phyloP scores from a whole-genome alignment of 345 rosid genomes.

The Turritis glabra region DNA sequence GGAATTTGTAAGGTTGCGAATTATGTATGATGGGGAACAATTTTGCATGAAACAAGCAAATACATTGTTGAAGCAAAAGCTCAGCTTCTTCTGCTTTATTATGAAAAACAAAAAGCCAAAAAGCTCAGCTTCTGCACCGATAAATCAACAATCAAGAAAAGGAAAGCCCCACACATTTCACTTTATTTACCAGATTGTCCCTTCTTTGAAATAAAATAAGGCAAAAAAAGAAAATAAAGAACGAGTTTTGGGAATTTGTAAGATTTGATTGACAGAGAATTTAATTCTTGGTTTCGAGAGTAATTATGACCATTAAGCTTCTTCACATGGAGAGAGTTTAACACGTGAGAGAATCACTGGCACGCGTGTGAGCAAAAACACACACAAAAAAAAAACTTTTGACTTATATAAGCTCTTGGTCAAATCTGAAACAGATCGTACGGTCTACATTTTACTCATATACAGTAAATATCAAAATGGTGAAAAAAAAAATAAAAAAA shows the following conservation, averaged over 20 bases:
- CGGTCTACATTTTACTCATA: no score
- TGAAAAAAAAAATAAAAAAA: no score
- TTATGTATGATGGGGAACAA: constrained; percentile 12
- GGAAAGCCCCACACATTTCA: background rate
- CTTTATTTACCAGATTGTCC: constrained; percentile 30
- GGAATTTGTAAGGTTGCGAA: constrained; percentile 5
- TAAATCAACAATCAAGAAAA: constrained; percentile 8
- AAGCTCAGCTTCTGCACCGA: constrained; percentile 16
- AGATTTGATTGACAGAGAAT: constrained; percentile 9
- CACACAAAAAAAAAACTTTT: no score
- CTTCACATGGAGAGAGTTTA: constrained; percentile 26
- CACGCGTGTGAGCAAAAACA: constrained; percentile 25
- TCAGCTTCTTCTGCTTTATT: constrained; percentile 23
- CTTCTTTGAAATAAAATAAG: background rate
- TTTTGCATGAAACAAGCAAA: constrained; percentile 34
- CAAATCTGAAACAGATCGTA: no score
- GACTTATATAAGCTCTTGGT: no score
- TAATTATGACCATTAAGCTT: constrained; percentile 35
- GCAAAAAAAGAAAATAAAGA: background rate
- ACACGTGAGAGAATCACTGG: constrained; percentile 32
- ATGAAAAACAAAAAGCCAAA: constrained; percentile 18
- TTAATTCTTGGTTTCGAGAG: constrained; percentile 14
- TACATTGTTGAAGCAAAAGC: constrained; percentile 12
- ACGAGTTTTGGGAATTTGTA: background rate
- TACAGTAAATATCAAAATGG: no score